These are phyloP conservation scores for Talaromyces funiculosus DNA, from an alignment of 2,329 filamentous ascomycete genomes.

Conservation along the genomic window DNA sequence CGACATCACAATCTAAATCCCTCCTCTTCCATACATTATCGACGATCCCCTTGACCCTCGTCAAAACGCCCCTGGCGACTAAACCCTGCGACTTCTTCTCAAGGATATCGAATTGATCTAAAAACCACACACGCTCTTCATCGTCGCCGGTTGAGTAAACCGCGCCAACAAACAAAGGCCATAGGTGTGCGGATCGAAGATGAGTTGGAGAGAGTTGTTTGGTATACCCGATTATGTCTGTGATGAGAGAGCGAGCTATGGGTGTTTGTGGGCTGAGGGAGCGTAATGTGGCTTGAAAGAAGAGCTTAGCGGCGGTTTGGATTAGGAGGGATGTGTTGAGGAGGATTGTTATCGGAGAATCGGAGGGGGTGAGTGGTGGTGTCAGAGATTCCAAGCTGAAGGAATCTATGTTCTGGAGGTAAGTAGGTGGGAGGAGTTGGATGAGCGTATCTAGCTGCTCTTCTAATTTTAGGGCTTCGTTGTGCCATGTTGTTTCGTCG, in stretches of 20 bases:
- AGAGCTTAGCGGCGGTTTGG: conserved; percentile 13
- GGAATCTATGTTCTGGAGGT: neutral
- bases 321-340: conserved; percentile 14
- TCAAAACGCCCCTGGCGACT: conserved; percentile 12
- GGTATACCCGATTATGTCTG: conserved; percentile 11
- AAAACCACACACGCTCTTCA: conserved; percentile 14
- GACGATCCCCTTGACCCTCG: conserved; percentile 14
- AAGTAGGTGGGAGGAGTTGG: conserved; percentile 9
- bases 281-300: conserved; percentile 15
- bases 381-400: neutral
- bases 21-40: conserved; percentile 16
- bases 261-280: conserved; percentile 4
- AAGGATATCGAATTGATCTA: conserved; percentile 14
- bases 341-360: conserved; percentile 7
- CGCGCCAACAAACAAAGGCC: conserved; percentile 15
- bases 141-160: conserved; percentile 14
- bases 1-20: conserved; percentile 8
- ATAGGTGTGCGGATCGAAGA: conserved; percentile 15
- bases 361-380: neutral
- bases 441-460: conserved; percentile 11
- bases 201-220: conserved; percentile 12
- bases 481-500: neutral
- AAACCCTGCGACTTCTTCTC: conserved; percentile 6
- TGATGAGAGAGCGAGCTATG: conserved; percentile 8
- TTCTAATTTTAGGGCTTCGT: conserved; percentile 3